phyloP scores from a whole-genome alignment of 441 rosid species.

The Eruca vesicaria region DNA sequence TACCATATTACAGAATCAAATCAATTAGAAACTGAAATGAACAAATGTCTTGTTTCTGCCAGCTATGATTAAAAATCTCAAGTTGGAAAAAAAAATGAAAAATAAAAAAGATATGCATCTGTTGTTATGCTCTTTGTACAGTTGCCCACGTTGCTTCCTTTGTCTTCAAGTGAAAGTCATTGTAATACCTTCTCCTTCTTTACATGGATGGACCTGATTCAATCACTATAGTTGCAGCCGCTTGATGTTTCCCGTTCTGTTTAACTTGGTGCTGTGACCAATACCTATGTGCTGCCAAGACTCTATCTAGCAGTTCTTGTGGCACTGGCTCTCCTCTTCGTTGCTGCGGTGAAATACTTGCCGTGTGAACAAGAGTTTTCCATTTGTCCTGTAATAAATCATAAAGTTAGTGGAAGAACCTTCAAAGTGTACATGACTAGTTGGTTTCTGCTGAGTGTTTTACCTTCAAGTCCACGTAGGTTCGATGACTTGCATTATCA shows the following conservation, averaged over 20 bases:
- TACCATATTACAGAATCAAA: slow-evolving; percentile 28
- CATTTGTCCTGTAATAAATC: slow-evolving; percentile 52
- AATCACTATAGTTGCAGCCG: slow-evolving; percentile 16
- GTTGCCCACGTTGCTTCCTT: slow-evolving; percentile 25
- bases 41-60: slow-evolving; percentile 15
- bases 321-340: slow-evolving; percentile 72
- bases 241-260: slow-evolving; percentile 32
- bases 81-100: slow-evolving; percentile 3
- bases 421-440: neutral
- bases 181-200: slow-evolving; percentile 18
- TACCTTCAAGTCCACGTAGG: slow-evolving; percentile 73
- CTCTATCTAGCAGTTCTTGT: slow-evolving; percentile 60
- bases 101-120: neutral
- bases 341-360: slow-evolving; percentile 61
- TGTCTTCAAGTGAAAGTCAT: slow-evolving; percentile 21
- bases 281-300: slow-evolving; percentile 51
- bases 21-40: slow-evolving; percentile 13
- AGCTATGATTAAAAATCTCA: slow-evolving; percentile 3
- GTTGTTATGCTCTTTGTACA: slow-evolving; percentile 33
- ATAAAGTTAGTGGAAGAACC: neutral
- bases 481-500: slow-evolving; percentile 60
- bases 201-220: slow-evolving; percentile 25
- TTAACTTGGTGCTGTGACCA: slow-evolving; percentile 56
- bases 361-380: slow-evolving; percentile 69
- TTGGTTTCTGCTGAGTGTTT: slow-evolving; percentile 4